Conservation (phyloP, 768 basidiomycete genomes). For the Leucosporidium yakuticum region DNA sequence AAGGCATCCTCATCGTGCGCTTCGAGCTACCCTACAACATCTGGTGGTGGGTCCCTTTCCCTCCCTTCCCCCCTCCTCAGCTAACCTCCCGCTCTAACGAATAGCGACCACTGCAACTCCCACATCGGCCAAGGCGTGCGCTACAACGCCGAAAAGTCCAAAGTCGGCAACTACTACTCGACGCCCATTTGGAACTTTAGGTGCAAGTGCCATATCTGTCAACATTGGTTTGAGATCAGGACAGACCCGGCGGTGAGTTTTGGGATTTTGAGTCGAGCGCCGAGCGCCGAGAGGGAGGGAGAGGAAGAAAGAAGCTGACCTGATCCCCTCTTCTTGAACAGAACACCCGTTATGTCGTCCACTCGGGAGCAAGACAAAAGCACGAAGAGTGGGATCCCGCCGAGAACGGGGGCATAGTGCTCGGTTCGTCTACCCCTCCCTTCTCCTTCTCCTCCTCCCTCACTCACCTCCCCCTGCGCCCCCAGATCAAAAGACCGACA, state of each 20-base stretch:
- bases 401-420: constrained; percentile 29
- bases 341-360: constrained; percentile 93
- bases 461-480: constrained; percentile 64
- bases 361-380: constrained; percentile 86
- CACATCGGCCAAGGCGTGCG: constrained; percentile 99
- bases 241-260: constrained; percentile 83
- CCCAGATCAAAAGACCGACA: constrained; percentile 41
- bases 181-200: constrained; percentile 92
- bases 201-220: constrained; percentile 95
- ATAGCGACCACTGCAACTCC: constrained; percentile 83
- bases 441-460: background rate
- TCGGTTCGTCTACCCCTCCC: constrained; percentile 31
- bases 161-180: constrained; percentile 87
- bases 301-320: background rate
- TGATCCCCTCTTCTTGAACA: constrained; percentile 40
- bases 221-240: constrained; percentile 95
- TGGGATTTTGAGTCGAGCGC: background rate
- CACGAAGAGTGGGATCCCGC: constrained; percentile 85
- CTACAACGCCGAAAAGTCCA: constrained; percentile 99
- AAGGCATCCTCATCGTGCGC: constrained; percentile 89
- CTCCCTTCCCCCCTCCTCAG: background rate
- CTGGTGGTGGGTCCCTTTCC: constrained; percentile 64
- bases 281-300: background rate
- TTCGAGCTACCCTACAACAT: constrained; percentile 96
- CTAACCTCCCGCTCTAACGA: constrained; percentile 9